Conservation (phyloP, 768 basidiomycete genomes). For the Calocybe cyanea region DNA sequence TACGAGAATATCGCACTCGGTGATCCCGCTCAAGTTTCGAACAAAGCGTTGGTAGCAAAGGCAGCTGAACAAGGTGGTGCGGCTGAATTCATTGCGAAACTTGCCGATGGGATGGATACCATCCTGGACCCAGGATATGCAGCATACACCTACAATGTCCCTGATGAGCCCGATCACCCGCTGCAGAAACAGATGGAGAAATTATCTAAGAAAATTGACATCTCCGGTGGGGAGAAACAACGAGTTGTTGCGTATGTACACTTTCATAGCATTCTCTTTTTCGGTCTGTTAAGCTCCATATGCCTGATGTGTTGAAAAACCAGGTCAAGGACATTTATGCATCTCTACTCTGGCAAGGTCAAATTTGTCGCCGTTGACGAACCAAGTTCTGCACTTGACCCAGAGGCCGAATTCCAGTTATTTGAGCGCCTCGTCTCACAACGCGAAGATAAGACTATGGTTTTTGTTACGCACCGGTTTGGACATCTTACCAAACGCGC, state of each 20-base stretch:
- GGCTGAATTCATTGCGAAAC: conserved; percentile 14
- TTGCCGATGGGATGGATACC: conserved; percentile 17
- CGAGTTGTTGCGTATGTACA: conserved; percentile 23
- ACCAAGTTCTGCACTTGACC: conserved; percentile 42
- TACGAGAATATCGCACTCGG: conserved; percentile 38
- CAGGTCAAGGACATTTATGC: conserved; percentile 30
- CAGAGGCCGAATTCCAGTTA: conserved; percentile 35
- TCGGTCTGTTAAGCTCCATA: neutral
- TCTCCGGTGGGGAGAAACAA: conserved; percentile 25
- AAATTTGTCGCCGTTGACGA: conserved; percentile 34
- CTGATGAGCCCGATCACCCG: conserved; percentile 16
- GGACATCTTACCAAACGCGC: conserved; percentile 34
- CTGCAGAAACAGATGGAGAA: conserved; percentile 13
- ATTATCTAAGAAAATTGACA: conserved; percentile 16
- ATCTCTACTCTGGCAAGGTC: conserved; percentile 21
- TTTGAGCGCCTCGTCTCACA: conserved; percentile 26
- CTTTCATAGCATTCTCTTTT: neutral
- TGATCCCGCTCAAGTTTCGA: conserved; percentile 10
- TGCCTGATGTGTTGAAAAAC: neutral
- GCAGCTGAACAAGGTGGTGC: conserved; percentile 30
- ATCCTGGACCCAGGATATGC: conserved; percentile 13
- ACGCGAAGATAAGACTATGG: conserved; percentile 34
- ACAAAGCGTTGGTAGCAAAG: conserved; percentile 18
- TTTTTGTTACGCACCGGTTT: conserved; percentile 36
- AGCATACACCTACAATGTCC: conserved; percentile 9